Conservation (phyloP, 129 eudicot genomes). For the Oenanthe sinensis region DNA sequence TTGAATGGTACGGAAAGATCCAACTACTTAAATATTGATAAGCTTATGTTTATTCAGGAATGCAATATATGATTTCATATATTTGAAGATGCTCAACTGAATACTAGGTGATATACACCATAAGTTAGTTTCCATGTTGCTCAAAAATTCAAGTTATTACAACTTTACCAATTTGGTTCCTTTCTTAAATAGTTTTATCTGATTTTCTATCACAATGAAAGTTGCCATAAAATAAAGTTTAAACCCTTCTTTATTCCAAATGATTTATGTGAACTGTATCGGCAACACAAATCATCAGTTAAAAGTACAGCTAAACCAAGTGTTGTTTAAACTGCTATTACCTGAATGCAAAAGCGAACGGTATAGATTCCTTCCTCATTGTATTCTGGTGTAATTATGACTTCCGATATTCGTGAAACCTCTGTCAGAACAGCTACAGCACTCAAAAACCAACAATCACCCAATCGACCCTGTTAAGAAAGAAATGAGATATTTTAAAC, state of each 20-base stretch:
- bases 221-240: background rate
- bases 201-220: background rate
- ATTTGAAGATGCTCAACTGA: background rate
- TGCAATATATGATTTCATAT: background rate
- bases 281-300: background rate
- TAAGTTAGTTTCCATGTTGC: background rate
- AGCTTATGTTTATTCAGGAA: background rate
- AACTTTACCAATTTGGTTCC: background rate
- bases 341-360: slow-evolving; percentile 99
- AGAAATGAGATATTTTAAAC: slow-evolving; percentile 1
- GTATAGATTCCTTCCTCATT: slow-evolving; percentile 99
- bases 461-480: slow-evolving; percentile 74
- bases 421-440: slow-evolving; percentile 98
- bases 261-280: background rate
- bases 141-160: background rate
- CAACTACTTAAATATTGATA: background rate
- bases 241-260: background rate
- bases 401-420: slow-evolving; percentile 84
- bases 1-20: background rate
- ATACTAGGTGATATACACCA: background rate
- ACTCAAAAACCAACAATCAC: slow-evolving; percentile 99
- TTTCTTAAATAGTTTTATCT: background rate
- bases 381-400: slow-evolving; percentile 87
- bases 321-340: slow-evolving; percentile 1
- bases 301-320: background rate